A percentile compares a stretch with the other conserved stretches of the same genome.
Evolutionary conservation across 148 eudicot genomes (phyloP).

Genomic region (Rheum nobile): DNA sequence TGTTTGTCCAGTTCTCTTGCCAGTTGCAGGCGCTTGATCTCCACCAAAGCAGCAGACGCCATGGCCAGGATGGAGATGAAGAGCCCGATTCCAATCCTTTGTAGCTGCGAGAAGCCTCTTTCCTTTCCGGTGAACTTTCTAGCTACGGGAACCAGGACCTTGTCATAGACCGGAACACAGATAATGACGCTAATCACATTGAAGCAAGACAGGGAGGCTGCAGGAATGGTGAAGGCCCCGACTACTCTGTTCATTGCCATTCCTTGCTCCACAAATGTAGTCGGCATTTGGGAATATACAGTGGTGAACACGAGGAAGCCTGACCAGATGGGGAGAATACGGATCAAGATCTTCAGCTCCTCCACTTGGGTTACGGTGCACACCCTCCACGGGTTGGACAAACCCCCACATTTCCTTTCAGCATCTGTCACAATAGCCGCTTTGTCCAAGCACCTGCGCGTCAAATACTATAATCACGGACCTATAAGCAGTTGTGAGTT

Average conservation of each 20-base stretch:
- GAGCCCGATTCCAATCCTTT: constrained; percentile 69
- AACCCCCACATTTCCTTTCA: constrained; percentile 5
- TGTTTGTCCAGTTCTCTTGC: constrained; percentile 17
- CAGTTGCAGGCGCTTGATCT: constrained; percentile 22
- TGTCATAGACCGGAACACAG: constrained; percentile 65
- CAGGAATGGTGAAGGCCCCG: constrained; percentile 43
- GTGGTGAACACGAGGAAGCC: constrained; percentile 44
- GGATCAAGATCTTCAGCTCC: constrained; percentile 53
- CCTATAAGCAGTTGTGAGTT: no score
- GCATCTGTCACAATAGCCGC: constrained; percentile 34
- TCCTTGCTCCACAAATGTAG: constrained; percentile 52
- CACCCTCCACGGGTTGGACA: constrained; percentile 35
- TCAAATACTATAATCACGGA: not conserved
- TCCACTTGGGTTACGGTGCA: constrained; percentile 67
- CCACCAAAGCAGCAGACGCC: constrained; percentile 51
- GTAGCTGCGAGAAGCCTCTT: constrained; percentile 56
- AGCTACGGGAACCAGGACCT: constrained; percentile 37
- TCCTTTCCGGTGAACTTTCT: constrained; percentile 45
- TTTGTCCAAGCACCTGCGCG: constrained; percentile 53
- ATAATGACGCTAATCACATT: constrained; percentile 52
- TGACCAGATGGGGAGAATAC: constrained; percentile 60
- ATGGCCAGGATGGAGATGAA: constrained; percentile 59
- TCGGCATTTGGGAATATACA: constrained; percentile 56
- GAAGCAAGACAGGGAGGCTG: constrained; percentile 55
- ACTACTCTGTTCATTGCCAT: constrained; percentile 26